Base-by-base conservation (phyloP, 805 yeast genomes). In the Lachancea fermentati region DNA sequence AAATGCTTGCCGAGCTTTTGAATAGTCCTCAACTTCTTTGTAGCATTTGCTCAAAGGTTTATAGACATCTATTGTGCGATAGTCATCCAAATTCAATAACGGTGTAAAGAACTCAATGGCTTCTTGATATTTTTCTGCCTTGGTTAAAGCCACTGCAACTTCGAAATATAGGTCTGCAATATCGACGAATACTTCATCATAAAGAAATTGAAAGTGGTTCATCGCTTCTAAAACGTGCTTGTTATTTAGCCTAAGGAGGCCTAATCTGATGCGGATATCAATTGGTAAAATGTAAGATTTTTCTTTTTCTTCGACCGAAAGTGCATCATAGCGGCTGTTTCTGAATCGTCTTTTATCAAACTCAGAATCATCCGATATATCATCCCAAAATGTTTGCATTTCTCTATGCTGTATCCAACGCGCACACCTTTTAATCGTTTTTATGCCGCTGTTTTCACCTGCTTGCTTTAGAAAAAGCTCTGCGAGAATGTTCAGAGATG, bases 231-330 rank as follows among this genome's bases (percentile, higher is more conserved):
- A 73, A 19, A 71, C 66, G 32, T 81, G 71, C 38, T 77, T 79
- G 28, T 77, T 63, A 41, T 79, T 77, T 24, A 93, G 63, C 43
- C 98, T 71, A 36, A 85, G 69, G 8, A 79, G 60, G 0, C 96
- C 95, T 17, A 93, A 58, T 59, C 93, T 85, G 22, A 79, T 80
- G 40, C 97, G 65, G 18, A 93, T 85, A 65, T 91, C 97, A 34
- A 89, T 78, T 1, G 97, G 97, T 15, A 93, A 62, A 6, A 71
- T 53, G 51, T 69, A 69, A 28, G 63, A 47, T 41, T 66, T 59
- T 4, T 62, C 57, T 41, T 72, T 74, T 34, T 62, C 63, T 9
- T 44, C 45, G 29, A 54, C 56, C 1, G 70, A 50, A 18, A 76
- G 47, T 1, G 68, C 60, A 37, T 67, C 69, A 49, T 59, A 76